Conservation (phyloP, 1,284 basidiomycete genomes). For the Marasmius fiardii region DNA sequence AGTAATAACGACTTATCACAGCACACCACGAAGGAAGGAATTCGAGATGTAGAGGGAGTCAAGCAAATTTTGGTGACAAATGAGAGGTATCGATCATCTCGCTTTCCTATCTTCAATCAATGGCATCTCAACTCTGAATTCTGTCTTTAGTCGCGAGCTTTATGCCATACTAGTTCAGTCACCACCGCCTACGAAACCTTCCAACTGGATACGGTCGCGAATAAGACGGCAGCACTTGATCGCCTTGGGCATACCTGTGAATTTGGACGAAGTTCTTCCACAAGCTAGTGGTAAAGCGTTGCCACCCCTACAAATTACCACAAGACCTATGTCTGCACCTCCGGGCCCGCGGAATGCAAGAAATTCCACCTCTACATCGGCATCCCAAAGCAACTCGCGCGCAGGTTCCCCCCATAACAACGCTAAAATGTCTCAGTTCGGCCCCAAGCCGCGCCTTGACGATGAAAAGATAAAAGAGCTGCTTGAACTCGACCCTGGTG, state of each 20-base stretch:
- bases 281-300: constrained; percentile 67
- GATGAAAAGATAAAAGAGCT: constrained; percentile 59
- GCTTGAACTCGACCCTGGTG: constrained; percentile 69
- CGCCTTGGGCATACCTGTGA: constrained; percentile 87
- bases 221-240: constrained; percentile 88
- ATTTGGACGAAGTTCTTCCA: constrained; percentile 87
- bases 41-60: constrained; percentile 77
- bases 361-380: constrained; percentile 29
- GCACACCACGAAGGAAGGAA: constrained; percentile 65
- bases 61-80: constrained; percentile 72
- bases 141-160: constrained; percentile 60
- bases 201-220: constrained; percentile 89
- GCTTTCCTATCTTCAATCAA: constrained; percentile 11
- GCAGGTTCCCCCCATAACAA: constrained; percentile 51
- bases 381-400: constrained; percentile 39
- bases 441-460: constrained; percentile 72
- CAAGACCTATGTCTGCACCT: constrained; percentile 77
- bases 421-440: constrained; percentile 48
- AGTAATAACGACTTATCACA: constrained; percentile 42
- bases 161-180: constrained; percentile 67
- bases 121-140: constrained; percentile 19
- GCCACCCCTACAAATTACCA: constrained; percentile 78
- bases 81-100: constrained; percentile 56
- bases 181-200: constrained; percentile 67
- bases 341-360: constrained; percentile 53